Conservation (phyloP, 1,284 basidiomycete species). For the Malassezia restricta region DNA sequence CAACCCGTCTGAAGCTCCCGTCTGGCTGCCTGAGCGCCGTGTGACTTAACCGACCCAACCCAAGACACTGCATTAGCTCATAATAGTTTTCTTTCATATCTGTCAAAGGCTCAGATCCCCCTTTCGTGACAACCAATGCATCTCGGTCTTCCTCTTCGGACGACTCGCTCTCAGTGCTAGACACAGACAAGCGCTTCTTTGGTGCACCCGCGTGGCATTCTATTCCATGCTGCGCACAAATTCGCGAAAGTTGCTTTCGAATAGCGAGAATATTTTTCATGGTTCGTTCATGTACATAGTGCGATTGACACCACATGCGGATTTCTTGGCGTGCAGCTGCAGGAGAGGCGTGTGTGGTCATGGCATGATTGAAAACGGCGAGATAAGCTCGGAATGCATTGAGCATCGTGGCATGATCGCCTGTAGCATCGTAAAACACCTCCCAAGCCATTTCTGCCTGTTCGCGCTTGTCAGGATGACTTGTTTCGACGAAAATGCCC, state of each 20-base stretch:
- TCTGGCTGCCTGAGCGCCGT: constrained; percentile 30
- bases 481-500: constrained; percentile 25
- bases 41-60: constrained; percentile 24
- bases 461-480: constrained; percentile 27
- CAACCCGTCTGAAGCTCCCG: constrained; percentile 23
- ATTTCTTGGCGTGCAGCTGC: constrained; percentile 9
- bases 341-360: neutral
- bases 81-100: constrained; percentile 14
- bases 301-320: constrained; percentile 31
- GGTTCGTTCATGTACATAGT: constrained; percentile 33
- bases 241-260: constrained; percentile 27
- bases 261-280: constrained; percentile 34
- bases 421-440: constrained; percentile 25
- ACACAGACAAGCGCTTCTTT: neutral
- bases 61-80: constrained; percentile 22
- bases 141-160: constrained; percentile 9
- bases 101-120: neutral
- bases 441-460: constrained; percentile 46
- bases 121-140: neutral
- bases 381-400: constrained; percentile 43
- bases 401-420: constrained; percentile 40
- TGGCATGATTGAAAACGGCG: constrained; percentile 6
- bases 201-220: constrained; percentile 12
- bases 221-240: constrained; percentile 32
- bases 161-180: neutral